Conservation (phyloP, 75 land plant genomes). For the Pinus albicaulis region DNA sequence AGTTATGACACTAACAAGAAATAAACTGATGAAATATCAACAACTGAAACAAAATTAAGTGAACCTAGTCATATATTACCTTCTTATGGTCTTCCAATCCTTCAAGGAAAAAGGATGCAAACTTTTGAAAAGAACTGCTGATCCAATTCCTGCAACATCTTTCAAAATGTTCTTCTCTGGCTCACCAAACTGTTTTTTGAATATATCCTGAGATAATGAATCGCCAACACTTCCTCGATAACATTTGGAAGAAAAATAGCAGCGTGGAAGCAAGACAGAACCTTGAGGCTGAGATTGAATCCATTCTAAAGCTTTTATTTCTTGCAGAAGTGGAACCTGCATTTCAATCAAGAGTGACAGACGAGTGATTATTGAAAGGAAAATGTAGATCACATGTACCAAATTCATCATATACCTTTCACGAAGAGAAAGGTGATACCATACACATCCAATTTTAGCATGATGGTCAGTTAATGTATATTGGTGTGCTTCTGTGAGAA, state of each 20-base stretch:
- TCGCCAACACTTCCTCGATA: slow-evolving; percentile 18
- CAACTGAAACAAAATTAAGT: not conserved
- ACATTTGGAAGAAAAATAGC: slow-evolving; percentile 64
- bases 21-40: not conserved
- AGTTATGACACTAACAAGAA: no score
- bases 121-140: slow-evolving; percentile 69
- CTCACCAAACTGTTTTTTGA: not conserved
- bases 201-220: not conserved
- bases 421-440: not conserved
- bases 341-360: not conserved
- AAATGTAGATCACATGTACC: not conserved
- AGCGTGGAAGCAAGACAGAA: slow-evolving; percentile 46
- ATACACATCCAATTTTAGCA: not conserved
- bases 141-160: slow-evolving; percentile 84
- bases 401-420: slow-evolving; percentile 4
- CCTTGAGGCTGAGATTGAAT: slow-evolving; percentile 50
- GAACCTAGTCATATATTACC: slow-evolving; percentile 27
- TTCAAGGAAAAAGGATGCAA: slow-evolving; percentile 51
- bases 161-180: slow-evolving; percentile 22
- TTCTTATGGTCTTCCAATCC: slow-evolving; percentile 72
- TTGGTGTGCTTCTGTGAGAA: not conserved
- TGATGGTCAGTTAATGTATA: not conserved
- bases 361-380: not conserved
- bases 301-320: slow-evolving; percentile 71
- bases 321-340: slow-evolving; percentile 79